A percentile compares a stretch with the other conserved stretches of the same genome.
Conservation (phyloP, 305 asterid genomes). For the Solanum hybrid region DNA sequence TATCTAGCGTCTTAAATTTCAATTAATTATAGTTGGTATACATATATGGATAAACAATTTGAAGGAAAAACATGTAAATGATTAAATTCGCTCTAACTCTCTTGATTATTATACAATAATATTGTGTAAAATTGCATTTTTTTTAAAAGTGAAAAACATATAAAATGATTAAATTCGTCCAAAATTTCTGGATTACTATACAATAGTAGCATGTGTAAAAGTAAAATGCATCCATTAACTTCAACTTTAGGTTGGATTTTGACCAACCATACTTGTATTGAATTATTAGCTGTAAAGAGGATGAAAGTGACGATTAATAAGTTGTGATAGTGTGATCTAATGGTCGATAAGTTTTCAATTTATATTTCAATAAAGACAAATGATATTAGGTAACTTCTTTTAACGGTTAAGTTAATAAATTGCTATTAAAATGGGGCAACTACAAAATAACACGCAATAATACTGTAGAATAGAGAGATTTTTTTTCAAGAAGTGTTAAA, state of each 20-base stretch:
- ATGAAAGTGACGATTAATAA: background rate
- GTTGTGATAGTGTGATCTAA: background rate
- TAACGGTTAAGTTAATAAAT: background rate
- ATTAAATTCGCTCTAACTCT: background rate
- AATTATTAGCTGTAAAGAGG: background rate
- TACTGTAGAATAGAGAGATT: background rate
- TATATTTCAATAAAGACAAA: too few relatives aligned
- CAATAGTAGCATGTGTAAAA: background rate
- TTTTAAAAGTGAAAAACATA: background rate
- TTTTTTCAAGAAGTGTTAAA: background rate
- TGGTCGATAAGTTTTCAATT: too few relatives aligned
- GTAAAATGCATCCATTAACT: background rate
- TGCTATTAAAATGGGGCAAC: background rate
- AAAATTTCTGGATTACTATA: background rate
- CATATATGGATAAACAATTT: background rate
- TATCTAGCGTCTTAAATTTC: background rate
- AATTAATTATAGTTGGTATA: background rate
- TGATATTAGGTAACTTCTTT: background rate
- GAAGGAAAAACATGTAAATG: background rate
- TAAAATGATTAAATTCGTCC: background rate
- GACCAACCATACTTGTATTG: background rate
- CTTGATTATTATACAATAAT: background rate
- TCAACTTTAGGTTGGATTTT: background rate
- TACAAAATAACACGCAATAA: background rate
- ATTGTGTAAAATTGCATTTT: background rate